Percentiles rank a stretch among this genome's conserved stretches.
Evolutionary conservation across 352 stramenopile species (phyloP).

Genomic region (Phytophthora colocasiae): DNA sequence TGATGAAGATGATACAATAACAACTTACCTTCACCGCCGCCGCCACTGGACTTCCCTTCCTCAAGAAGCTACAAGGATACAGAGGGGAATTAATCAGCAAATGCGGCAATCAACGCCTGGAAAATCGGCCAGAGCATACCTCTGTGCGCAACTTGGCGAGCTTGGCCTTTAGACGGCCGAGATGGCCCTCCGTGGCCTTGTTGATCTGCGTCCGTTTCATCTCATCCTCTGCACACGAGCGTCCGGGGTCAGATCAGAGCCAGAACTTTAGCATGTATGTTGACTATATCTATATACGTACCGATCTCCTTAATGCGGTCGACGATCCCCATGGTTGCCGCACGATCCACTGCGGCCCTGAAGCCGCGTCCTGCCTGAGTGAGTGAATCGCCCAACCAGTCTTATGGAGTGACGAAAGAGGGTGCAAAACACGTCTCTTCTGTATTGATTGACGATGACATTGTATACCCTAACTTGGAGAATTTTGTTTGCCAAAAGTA

Average conservation of each 20-base stretch:
- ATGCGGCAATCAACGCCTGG: neutral
- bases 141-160: constrained; percentile 99
- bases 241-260: neutral
- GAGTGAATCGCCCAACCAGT: constrained; percentile 23
- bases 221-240: constrained; percentile 86
- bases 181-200: constrained; percentile 93
- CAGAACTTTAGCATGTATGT: neutral
- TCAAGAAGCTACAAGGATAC: constrained; percentile 68
- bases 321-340: constrained; percentile 89
- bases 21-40: constrained; percentile 74
- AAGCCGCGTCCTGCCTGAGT: constrained; percentile 30
- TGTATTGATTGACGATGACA: neutral
- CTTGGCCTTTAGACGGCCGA: constrained; percentile 98
- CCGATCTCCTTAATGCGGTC: constrained; percentile 95
- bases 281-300: constrained; percentile 32
- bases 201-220: constrained; percentile 99
- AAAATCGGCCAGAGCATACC: constrained; percentile 32
- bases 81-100: constrained; percentile 7
- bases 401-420: constrained; percentile 7
- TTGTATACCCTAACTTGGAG: constrained; percentile 1
- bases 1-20: neutral
- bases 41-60: constrained; percentile 77
- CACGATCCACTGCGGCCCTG: constrained; percentile 21
- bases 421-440: neutral
- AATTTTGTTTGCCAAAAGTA: too few relatives aligned